Base-by-base conservation (phyloP, 129 eudicot genomes). In the Flaveria ramosissima region DNA sequence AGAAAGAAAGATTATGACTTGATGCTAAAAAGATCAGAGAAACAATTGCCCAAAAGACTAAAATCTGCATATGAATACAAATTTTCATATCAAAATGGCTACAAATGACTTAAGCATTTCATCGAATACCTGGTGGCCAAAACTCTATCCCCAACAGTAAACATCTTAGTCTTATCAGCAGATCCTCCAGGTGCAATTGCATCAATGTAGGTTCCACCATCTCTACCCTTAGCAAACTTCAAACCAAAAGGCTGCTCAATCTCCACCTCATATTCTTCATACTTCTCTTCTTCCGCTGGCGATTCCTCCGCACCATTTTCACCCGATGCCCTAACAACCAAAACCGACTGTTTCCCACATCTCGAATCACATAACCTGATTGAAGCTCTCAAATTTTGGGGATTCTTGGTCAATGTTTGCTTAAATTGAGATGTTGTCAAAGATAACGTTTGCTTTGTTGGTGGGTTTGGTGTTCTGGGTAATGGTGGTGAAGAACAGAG, bases 201-300 rank as follows among this genome's bases (percentile, higher is more conserved):
- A 78, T 94, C 98, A 69, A 94, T 94, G 83, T 94, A 94, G 70
- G 97, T 91, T 13, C 87, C 93, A 56, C 99, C 97, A 83, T 94
- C 99, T 86, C 99, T 89, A 10, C 99, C 99, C 80, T 94, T 94
- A 6, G 85, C 83, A 67, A 94, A 94, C 61, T 67, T 91, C 78
- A 94, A 73, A 3, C 98, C 98, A 70, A 73, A 88, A n/a, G 97
- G 98, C 86, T 91, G 97, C 64, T 83, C 86, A 19, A 94, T 30
- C 81, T 91, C 98, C 14, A 91, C 99, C 71, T 91, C 99, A 75
- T 94, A 91, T 81, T 89, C 97, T 69, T 88, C 96, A 66, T 78
- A 84, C 61, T 75, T 72, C n/a, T 88, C 84, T 26, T 78, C 84
- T 70, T 82, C 87, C n/a, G 53, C 11, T 6, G 71, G 55, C 7